Evolutionary conservation across 495 filamentous ascomycete genomes (phyloP).

Genomic region (Viridothelium virens): DNA sequence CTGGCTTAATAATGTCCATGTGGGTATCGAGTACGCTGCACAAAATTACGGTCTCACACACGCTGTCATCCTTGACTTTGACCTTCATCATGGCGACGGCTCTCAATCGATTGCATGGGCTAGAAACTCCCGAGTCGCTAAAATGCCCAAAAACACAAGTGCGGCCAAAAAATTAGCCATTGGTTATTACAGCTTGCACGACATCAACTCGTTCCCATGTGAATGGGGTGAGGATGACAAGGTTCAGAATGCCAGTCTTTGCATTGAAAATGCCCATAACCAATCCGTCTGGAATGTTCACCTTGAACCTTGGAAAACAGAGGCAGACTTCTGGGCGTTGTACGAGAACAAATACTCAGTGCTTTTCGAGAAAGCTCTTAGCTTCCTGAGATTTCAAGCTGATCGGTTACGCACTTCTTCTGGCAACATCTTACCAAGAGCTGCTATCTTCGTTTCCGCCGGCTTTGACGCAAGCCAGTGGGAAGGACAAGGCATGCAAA

Average conservation of each 20-base stretch:
- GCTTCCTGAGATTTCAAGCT: constrained; percentile 62
- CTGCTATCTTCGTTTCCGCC: constrained; percentile 86
- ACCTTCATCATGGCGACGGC: constrained; percentile 93
- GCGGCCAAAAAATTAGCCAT: constrained; percentile 44
- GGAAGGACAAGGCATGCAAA: constrained; percentile 86
- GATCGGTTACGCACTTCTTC: constrained; percentile 48
- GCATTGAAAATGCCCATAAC: constrained; percentile 82
- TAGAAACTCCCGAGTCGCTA: constrained; percentile 58
- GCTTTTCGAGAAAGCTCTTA: constrained; percentile 70
- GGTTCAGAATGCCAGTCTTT: constrained; percentile 81
- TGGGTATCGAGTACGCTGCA: constrained; percentile 85
- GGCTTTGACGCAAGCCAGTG: constrained; percentile 96
- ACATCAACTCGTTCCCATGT: constrained; percentile 96
- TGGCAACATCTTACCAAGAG: constrained; percentile 54
- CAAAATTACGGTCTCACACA: constrained; percentile 79
- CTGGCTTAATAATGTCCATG: constrained; percentile 97
- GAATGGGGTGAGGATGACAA: constrained; percentile 84
- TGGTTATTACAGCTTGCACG: constrained; percentile 92
- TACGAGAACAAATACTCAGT: constrained; percentile 69
- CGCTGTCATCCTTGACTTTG: constrained; percentile 93
- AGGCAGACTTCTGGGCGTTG: constrained; percentile 77
- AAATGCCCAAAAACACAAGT: constrained; percentile 52
- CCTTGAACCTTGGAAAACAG: constrained; percentile 72
- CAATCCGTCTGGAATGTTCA: constrained; percentile 98
- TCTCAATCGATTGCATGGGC: constrained; percentile 88